Evolutionary conservation across 2,329 filamentous ascomycete species (phyloP), one percentile per base, ranked within the genome.

Genomic region (Clarireedia monteithiana): DNA sequence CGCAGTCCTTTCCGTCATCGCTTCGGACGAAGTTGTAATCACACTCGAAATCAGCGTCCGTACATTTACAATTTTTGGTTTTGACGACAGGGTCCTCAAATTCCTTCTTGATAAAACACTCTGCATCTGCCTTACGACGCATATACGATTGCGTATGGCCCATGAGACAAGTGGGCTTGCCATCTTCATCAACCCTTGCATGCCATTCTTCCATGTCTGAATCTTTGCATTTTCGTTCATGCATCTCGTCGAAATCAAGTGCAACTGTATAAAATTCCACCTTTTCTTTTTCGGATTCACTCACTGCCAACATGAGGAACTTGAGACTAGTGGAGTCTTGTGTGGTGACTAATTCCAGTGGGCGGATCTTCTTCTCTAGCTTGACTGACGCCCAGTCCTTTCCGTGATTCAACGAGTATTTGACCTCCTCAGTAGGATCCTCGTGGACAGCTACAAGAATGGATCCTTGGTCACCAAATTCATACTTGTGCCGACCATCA

Each of bases 391-490:
- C 75, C 94, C 95, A 99, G 2, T 81, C 81, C 66, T 90, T 84
- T 50, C 95, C 95, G 68, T 97, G 91, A 68, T 99, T 83, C 26
- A 96, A 75, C 1, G 94, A 97, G 71, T 92, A 99, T 39, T 72
- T 76, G 50, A 86, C 70, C 61, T 84, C 77, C 39, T 83, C 73
- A 1, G 86, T 89, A 48, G 76, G 47, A 7, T 47, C 76, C 64
- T 96, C 89, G 60, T 81, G 79, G 39, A 97, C 77, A 4, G 94
- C 94, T 30, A 97, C 79, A 30, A 99, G 75, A 20, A 99, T 81
- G 15, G 91, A 91, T 1, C 94, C 94, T 62, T 95, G 87, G 64
- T 96, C 92, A 53, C 94, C 94, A 69, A 97, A 95, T 67, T 96
- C 91, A 71, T 95, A 99, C 70, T 95, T 94, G 73, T 97, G 91